Evolutionary conservation across 75 land plant genomes (phyloP).

Genomic region (Pinus tabuliformis): DNA sequence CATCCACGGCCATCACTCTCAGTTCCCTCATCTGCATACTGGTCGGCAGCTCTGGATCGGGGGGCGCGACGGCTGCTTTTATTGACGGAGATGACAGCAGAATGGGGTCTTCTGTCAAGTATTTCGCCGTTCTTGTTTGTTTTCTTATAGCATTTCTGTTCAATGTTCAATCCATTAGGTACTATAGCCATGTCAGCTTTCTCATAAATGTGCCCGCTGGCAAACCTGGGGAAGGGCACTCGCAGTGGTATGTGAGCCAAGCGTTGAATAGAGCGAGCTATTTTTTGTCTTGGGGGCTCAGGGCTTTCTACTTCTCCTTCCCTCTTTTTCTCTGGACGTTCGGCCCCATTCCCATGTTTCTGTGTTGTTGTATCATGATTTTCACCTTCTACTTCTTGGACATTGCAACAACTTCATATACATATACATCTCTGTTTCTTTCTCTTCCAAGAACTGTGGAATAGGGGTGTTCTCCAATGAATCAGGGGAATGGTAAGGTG

Average conservation of each 20-base stretch:
- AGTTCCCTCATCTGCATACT: conserved; percentile 69
- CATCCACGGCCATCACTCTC: conserved; percentile 73
- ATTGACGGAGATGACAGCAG: conserved; percentile 46
- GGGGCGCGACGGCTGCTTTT: conserved; percentile 8
- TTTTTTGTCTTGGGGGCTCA: conserved; percentile 72
- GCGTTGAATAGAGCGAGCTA: conserved; percentile 56
- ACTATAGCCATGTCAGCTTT: conserved; percentile 80
- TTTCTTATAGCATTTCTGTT: conserved; percentile 67
- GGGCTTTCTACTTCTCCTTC: conserved; percentile 73
- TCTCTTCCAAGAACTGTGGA: no score
- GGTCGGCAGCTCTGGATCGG: conserved; percentile 36
- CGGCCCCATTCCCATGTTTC: conserved; percentile 78
- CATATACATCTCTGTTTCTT: no score
- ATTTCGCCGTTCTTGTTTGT: conserved; percentile 60
- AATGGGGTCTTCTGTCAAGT: no score
- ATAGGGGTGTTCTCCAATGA: no score
- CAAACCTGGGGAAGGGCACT: conserved; percentile 9
- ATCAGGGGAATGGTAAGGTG: no score
- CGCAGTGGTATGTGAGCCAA: conserved; percentile 27
- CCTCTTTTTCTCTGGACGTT: conserved; percentile 84
- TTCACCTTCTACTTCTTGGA: conserved; percentile 63
- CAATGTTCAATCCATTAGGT: conserved; percentile 71
- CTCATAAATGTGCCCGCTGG: conserved; percentile 64
- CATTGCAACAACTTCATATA: neutral
- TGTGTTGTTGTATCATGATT: conserved; percentile 44